phyloP scores from a whole-genome alignment of 805 yeast genomes.

The Candida wancherniae region DNA sequence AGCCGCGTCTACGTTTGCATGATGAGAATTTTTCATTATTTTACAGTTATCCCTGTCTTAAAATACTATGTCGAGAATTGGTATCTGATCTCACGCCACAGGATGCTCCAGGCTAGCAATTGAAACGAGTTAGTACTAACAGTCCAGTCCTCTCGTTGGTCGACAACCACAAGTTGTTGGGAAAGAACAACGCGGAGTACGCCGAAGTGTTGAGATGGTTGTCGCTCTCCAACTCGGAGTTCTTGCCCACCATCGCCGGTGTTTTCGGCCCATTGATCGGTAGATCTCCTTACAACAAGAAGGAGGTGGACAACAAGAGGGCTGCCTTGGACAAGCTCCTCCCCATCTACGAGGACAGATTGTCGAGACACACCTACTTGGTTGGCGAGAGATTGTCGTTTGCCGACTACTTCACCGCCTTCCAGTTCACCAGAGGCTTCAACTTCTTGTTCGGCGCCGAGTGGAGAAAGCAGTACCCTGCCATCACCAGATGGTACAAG shows the following conservation, averaged over 20 bases:
- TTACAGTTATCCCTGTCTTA: constrained; percentile 88
- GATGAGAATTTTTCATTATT: constrained; percentile 53
- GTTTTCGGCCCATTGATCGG: constrained; percentile 64
- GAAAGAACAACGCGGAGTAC: constrained; percentile 59
- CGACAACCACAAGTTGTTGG: constrained; percentile 49
- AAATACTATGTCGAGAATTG: constrained; percentile 66
- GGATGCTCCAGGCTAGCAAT: not conserved
- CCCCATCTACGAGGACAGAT: constrained; percentile 50
- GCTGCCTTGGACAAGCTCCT: constrained; percentile 34
- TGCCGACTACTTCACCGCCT: constrained; percentile 61
- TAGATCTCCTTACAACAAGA: constrained; percentile 71
- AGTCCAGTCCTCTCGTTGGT: constrained; percentile 42
- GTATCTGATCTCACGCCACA: constrained; percentile 41
- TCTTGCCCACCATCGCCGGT: constrained; percentile 40
- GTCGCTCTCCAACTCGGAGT: constrained; percentile 69
- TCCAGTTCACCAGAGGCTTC: constrained; percentile 51
- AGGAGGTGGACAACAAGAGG: constrained; percentile 46
- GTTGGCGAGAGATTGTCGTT: constrained; percentile 59
- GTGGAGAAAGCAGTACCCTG: constrained; percentile 63
- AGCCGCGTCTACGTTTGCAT: constrained; percentile 16
- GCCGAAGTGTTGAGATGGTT: constrained; percentile 72
- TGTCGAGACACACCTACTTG: constrained; percentile 57
- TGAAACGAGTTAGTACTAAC: constrained; percentile 19
- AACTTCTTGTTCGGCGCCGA: constrained; percentile 54
- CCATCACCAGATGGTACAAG: constrained; percentile 65